Conservation (phyloP, 75 land plant species). For the Selaginella tamariscina region DNA sequence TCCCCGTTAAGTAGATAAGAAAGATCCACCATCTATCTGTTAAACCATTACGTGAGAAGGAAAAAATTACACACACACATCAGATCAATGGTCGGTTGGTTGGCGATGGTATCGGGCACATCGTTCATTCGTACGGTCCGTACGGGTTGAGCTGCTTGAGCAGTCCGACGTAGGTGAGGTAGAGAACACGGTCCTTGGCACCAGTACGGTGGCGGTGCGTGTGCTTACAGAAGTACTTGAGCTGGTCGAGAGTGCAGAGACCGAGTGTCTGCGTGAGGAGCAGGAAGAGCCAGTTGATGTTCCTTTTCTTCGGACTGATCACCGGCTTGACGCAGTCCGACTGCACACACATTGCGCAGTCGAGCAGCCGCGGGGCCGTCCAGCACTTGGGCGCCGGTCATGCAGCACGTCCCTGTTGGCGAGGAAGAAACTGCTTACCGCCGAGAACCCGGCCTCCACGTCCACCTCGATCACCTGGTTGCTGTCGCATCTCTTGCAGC, state of each 20-base stretch:
- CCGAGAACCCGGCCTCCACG: conserved; percentile 22
- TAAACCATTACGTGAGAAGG: background rate
- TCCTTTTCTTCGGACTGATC: conserved; percentile 38
- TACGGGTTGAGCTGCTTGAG: conserved; percentile 57
- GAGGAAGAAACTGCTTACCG: conserved; percentile 25
- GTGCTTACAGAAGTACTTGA: conserved; percentile 88
- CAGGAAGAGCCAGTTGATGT: conserved; percentile 81
- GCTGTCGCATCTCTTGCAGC: conserved; percentile 53
- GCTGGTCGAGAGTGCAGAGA: conserved; percentile 53
- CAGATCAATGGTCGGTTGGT: no score
- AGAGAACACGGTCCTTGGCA: conserved; percentile 70
- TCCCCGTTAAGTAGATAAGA: background rate
- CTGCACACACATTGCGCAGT: conserved; percentile 41
- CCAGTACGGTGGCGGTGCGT: conserved; percentile 64
- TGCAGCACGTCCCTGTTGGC: conserved; percentile 31
- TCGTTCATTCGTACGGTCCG: conserved; percentile 20
- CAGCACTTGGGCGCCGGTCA: conserved; percentile 60
- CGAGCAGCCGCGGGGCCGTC: conserved; percentile 43
- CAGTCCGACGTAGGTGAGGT: conserved; percentile 55
- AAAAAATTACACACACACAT: no score
- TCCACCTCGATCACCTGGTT: conserved; percentile 19
- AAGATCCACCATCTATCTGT: background rate
- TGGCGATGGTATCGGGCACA: no score
- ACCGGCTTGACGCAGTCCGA: conserved; percentile 43
- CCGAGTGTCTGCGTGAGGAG: conserved; percentile 56